Evolutionary conservation across 2,329 filamentous ascomycete species (phyloP), one percentile per base, ranked within the genome.

Genomic region (Colletotrichum orchidophilum): DNA sequence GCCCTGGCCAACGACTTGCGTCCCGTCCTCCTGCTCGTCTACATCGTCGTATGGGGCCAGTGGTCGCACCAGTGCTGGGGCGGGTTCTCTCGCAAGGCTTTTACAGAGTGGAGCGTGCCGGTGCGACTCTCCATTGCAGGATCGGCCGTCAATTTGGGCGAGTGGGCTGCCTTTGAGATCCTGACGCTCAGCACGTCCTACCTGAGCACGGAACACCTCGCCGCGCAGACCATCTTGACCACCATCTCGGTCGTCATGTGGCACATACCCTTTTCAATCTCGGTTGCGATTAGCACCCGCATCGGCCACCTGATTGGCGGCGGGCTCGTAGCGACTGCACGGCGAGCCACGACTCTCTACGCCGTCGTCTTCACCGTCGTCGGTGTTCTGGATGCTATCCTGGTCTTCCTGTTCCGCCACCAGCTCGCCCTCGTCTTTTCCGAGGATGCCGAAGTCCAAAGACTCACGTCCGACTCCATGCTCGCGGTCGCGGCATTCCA

Each of bases 1-100:
- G 86, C 86, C 0, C 71, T 87, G 0, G 83, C 84, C 15, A 86
- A 88, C 65, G 82, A 84, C 42, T 77, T 88, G 3, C 82, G 86
- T 1, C 85, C 85, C 0, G 33, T 86, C 0, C 76, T 88, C 2
- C 80, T 89, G 1, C 78, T 86, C 26, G 35, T 83, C 1, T 88
- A 88, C 70, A 79, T 83, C 13, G 77, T 84, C 26, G 78, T 83
- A 65, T 81, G 83, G 68, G 83, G 83, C 6, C 79, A 81, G 39
- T 80, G 78, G 77, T 80, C 79, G 11, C 80, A 77, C 50, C 77
- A 81, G 71, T 87, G 85, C 78, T 85, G 84, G 85, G 80, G 80
- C 3, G 83, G 83, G 0, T 81, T 84, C 53, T 82, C 83, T 9
- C 72, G 76, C 2, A 73, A 77, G 3, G 79, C 79, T 1, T 65